Conservation (phyloP, 1,284 basidiomycete species). For the Naganishia cerealis region DNA sequence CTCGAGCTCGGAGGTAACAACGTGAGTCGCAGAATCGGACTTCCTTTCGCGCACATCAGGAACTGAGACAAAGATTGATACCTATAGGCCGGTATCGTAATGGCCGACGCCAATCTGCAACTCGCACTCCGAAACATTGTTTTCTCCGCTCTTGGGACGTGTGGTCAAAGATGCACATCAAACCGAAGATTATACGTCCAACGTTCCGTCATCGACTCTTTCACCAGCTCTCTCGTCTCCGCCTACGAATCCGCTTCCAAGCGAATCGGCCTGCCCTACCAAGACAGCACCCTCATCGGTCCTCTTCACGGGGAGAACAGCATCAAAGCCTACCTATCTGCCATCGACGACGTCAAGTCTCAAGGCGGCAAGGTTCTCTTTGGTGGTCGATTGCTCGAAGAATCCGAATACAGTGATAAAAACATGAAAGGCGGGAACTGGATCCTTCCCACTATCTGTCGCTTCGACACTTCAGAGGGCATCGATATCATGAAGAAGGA, state of each 20-base stretch:
- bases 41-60: not conserved
- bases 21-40: constrained; percentile 45
- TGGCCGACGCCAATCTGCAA: constrained; percentile 86
- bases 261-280: constrained; percentile 78
- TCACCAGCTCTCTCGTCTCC: constrained; percentile 71
- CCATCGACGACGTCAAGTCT: constrained; percentile 65
- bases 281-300: constrained; percentile 71
- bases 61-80: too few species aligned
- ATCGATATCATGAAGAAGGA: constrained; percentile 76
- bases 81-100: constrained; percentile 68
- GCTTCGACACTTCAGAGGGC: constrained; percentile 47
- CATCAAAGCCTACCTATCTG: constrained; percentile 65
- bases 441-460: constrained; percentile 80
- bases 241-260: constrained; percentile 65
- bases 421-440: constrained; percentile 72
- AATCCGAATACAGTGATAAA: constrained; percentile 24
- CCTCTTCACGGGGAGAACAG: constrained; percentile 75
- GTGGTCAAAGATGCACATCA: constrained; percentile 91
- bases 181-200: constrained; percentile 88
- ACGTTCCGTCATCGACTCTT: constrained; percentile 69
- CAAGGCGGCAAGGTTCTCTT: constrained; percentile 73
- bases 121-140: constrained; percentile 78
- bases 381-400: constrained; percentile 59
- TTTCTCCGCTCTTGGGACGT: constrained; percentile 91
- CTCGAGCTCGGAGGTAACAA: constrained; percentile 96